Percentiles rank a stretch among this genome's conserved stretches.
phyloP scores from a whole-genome alignment of 345 rosid species.

The Mangifera indica region DNA sequence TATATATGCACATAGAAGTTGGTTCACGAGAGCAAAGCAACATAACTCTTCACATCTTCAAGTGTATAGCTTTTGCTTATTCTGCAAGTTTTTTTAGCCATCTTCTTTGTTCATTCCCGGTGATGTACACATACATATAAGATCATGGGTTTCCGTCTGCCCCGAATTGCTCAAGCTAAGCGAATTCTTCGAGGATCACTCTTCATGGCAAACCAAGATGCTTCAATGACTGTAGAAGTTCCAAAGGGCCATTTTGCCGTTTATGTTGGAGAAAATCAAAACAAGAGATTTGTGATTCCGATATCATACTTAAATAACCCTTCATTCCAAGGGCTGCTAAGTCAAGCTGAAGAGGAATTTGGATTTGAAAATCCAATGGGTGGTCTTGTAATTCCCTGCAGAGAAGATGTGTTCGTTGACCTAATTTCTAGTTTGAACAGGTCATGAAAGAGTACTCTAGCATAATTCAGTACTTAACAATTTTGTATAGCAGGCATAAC shows the following conservation, averaged over 20 bases:
- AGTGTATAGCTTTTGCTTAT: no score
- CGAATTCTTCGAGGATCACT: constrained; percentile 7
- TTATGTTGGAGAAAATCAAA: constrained; percentile 42
- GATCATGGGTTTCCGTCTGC: constrained; percentile 20
- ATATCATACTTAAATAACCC: constrained; percentile 33
- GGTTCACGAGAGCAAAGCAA: no score
- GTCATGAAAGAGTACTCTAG: no score
- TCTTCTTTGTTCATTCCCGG: background rate
- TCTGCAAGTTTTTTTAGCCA: background rate
- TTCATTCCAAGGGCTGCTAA: constrained; percentile 34
- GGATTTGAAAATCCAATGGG: constrained; percentile 41
- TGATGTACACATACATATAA: background rate
- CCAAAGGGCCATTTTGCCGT: constrained; percentile 45
- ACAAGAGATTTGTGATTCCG: constrained; percentile 38
- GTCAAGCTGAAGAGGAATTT: constrained; percentile 40
- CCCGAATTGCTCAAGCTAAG: constrained; percentile 10
- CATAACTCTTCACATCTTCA: no score
- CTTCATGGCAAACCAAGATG: background rate
- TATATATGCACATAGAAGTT: no score
- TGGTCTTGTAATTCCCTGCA: constrained; percentile 42
- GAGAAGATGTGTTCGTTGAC: constrained; percentile 32
- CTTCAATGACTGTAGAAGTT: background rate
- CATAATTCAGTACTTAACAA: no score
- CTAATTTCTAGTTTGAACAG: background rate
- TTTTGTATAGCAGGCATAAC: no score